Percentiles rank a stretch among this genome's conserved stretches.
phyloP scores from a whole-genome alignment of 768 basidiomycete genomes.

The Paxillus ammoniavirescens region DNA sequence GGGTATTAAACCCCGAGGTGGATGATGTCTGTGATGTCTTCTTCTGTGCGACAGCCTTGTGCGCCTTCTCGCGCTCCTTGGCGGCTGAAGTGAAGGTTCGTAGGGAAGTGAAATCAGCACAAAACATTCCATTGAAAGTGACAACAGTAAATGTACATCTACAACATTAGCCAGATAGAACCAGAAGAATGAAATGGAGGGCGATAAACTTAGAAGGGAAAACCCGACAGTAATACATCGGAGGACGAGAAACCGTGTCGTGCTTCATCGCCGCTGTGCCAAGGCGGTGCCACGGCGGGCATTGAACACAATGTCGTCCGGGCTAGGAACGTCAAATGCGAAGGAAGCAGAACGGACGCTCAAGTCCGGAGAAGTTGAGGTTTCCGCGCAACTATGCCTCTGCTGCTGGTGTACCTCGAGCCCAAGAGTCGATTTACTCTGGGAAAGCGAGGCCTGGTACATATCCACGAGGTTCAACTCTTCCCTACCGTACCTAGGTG shows the following conservation, averaged over 20 bases:
- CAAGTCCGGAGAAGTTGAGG: conserved; percentile 33
- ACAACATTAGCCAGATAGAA: conserved; percentile 17
- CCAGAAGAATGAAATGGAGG: conserved; percentile 13
- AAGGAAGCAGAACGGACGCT: conserved; percentile 42
- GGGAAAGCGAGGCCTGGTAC: conserved; percentile 28
- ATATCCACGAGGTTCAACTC: conserved; percentile 26
- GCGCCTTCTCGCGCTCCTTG: conserved; percentile 76
- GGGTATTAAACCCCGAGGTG: conserved; percentile 36
- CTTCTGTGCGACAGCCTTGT: conserved; percentile 52
- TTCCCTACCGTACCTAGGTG: conserved; percentile 32
- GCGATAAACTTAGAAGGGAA: conserved; percentile 10
- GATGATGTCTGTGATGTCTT: conserved; percentile 31
- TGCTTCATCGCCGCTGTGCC: conserved; percentile 34
- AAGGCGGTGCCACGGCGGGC: conserved; percentile 76
- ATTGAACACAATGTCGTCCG: conserved; percentile 84
- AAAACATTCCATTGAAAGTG: conserved; percentile 34
- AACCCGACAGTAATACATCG: neutral
- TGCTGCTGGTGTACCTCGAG: conserved; percentile 10
- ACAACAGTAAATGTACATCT: conserved; percentile 32
- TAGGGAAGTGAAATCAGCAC: conserved; percentile 38
- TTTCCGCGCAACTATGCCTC: conserved; percentile 7
- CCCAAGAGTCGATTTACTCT: conserved; percentile 29
- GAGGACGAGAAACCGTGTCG: conserved; percentile 1
- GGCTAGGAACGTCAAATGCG: conserved; percentile 81
- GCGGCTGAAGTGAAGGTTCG: conserved; percentile 51